Evolutionary conservation across 345 rosid species (phyloP).

Genomic region (Excoecaria cochinchinensis): DNA sequence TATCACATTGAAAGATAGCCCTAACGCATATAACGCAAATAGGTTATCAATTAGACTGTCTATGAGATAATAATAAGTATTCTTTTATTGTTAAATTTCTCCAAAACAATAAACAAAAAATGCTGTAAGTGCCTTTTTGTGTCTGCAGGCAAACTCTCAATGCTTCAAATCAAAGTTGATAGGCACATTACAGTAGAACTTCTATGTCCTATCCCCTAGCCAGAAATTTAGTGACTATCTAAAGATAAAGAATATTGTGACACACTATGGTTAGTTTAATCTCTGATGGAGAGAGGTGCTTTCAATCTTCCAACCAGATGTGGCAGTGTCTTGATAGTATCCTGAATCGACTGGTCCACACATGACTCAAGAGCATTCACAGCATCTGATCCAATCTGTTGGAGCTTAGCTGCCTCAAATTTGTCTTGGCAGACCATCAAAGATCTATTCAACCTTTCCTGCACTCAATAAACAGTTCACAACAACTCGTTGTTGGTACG

Average conservation of each 20-base stretch:
- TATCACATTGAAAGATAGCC: too few species aligned
- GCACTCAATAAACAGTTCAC: constrained; percentile 15
- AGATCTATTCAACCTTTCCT: constrained; percentile 86
- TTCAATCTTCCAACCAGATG: constrained; percentile 68
- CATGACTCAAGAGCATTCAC: constrained; percentile 61
- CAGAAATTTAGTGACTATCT: not conserved
- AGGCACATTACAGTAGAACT: not conserved
- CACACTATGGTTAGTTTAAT: not conserved
- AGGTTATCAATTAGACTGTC: too few species aligned
- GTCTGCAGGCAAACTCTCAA: not conserved
- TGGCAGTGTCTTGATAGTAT: constrained; percentile 62
- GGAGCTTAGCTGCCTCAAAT: constrained; percentile 72
- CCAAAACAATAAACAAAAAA: not conserved
- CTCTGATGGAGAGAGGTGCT: constrained; percentile 18
- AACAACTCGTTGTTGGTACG: not conserved
- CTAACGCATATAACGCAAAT: too few species aligned
- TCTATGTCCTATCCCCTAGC: not conserved
- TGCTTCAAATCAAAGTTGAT: not conserved
- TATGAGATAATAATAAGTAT: not conserved
- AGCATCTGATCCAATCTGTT: constrained; percentile 49
- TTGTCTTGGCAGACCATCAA: constrained; percentile 90
- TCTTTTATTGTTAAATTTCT: not conserved
- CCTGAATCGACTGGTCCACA: constrained; percentile 67
- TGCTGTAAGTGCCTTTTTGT: not conserved
- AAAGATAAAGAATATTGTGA: not conserved